phyloP scores from a whole-genome alignment of 371 early-diverging fungal genomes.

The Rhizopus delemar region DNA sequence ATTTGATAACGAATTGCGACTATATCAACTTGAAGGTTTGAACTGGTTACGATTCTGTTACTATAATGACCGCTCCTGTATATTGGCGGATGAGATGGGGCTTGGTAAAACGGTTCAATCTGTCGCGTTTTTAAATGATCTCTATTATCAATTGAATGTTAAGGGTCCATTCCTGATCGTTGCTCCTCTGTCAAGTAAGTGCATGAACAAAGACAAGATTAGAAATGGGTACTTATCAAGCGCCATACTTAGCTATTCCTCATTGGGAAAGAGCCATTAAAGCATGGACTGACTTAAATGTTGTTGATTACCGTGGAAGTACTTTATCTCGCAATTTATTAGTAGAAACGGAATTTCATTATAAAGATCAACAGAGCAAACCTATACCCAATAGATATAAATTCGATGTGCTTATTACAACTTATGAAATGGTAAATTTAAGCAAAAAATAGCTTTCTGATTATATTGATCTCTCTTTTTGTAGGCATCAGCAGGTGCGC shows the following conservation, averaged over 20 bases:
- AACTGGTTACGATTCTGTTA: constrained; percentile 79
- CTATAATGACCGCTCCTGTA: constrained; percentile 64
- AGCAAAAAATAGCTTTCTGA: not conserved
- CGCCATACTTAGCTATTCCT: constrained; percentile 51
- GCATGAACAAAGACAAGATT: not conserved
- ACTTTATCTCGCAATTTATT: constrained; percentile 58
- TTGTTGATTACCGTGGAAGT: constrained; percentile 74
- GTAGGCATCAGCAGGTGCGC: constrained; percentile 60
- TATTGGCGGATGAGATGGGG: constrained; percentile 89
- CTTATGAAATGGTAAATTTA: constrained; percentile 77
- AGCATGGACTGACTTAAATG: constrained; percentile 78
- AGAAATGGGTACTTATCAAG: not conserved
- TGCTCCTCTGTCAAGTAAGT: constrained; percentile 71
- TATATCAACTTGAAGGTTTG: constrained; percentile 74
- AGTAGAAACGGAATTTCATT: constrained; percentile 72
- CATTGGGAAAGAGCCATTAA: constrained; percentile 79
- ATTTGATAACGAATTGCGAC: constrained; percentile 64
- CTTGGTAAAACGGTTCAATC: constrained; percentile 86
- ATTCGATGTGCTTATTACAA: constrained; percentile 86
- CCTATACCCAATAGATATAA: constrained; percentile 59
- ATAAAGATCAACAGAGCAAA: constrained; percentile 57
- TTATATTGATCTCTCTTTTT: not conserved
- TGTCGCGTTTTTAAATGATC: constrained; percentile 69
- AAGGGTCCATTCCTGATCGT: constrained; percentile 76
- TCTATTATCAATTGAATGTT: constrained; percentile 61